Conservation (phyloP, 192 early-diverging fungal species). For the Geranomyces michiganensis region DNA sequence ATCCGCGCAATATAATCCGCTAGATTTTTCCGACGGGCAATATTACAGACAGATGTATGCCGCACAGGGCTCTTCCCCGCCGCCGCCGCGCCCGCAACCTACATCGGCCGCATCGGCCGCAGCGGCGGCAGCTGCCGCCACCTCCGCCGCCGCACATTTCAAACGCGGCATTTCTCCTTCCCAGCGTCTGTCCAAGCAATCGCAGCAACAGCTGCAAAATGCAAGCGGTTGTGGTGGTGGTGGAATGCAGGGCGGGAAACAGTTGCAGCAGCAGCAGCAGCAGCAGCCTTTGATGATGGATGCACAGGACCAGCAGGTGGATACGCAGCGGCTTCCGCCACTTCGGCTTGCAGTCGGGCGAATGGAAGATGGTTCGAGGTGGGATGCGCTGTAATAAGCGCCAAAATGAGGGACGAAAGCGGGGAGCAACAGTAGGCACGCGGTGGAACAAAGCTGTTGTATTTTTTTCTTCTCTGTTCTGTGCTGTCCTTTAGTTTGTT, state of each 20-base stretch:
- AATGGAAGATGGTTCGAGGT: slow-evolving; percentile 13
- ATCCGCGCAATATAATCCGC: background rate
- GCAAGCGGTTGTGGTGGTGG: no score
- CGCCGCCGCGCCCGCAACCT: background rate
- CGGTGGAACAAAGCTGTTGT: no score
- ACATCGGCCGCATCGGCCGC: no score
- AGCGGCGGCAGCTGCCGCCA: no score
- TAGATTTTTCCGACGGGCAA: background rate
- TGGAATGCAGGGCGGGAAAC: background rate
- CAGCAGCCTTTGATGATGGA: background rate
- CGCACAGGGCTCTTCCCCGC: background rate
- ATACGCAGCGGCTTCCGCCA: slow-evolving; percentile 8
- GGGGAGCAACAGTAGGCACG: no score
- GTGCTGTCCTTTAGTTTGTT: no score
- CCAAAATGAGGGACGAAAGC: no score
- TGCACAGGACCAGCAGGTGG: background rate
- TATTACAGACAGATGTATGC: slow-evolving; percentile 1
- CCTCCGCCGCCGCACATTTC: no score
- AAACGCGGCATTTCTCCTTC: no score
- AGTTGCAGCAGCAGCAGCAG: slow-evolving; percentile 16
- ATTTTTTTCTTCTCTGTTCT: no score
- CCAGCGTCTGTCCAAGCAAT: no score
- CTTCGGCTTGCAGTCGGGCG: slow-evolving; percentile 10
- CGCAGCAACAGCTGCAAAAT: no score
- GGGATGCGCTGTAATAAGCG: slow-evolving; percentile 2